phyloP scores from a whole-genome alignment of 352 stramenopile genomes.

The Phytophthora citrophthora region DNA sequence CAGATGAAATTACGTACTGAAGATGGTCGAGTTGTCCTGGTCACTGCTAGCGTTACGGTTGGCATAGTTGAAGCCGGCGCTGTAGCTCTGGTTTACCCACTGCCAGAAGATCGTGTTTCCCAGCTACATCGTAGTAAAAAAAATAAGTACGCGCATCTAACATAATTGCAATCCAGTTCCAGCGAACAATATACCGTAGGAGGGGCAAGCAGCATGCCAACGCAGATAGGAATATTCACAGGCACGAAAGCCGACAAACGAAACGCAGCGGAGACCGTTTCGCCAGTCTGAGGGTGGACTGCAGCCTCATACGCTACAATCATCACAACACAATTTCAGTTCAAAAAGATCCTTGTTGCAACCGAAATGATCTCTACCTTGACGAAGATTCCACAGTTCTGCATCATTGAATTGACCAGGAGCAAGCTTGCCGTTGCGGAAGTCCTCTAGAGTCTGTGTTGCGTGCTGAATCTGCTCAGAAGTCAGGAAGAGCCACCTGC shows the following conservation, averaged over 20 bases:
- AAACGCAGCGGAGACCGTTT: conserved; percentile 70
- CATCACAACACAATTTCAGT: conserved; percentile 4
- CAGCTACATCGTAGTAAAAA: too few species aligned
- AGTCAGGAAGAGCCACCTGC: conserved; percentile 73
- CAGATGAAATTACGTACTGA: conserved; percentile 52
- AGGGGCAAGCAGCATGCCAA: conserved; percentile 82
- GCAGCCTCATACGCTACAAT: conserved; percentile 73
- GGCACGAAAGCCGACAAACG: conserved; percentile 87
- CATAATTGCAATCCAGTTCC: not conserved
- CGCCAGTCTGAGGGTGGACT: conserved; percentile 84
- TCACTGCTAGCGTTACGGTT: conserved; percentile 88
- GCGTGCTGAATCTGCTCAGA: conserved; percentile 69
- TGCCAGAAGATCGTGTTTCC: conserved; percentile 89
- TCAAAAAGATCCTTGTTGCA: not conserved
- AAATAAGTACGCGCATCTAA: too few species aligned
- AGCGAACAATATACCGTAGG: conserved; percentile 56
- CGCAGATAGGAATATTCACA: conserved; percentile 89
- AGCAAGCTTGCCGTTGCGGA: conserved; percentile 56
- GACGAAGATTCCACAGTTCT: conserved; percentile 80
- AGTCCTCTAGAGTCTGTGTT: conserved; percentile 59
- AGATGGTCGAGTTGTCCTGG: conserved; percentile 74
- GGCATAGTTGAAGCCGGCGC: conserved; percentile 90
- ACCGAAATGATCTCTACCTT: conserved; percentile 34
- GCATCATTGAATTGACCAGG: conserved; percentile 57
- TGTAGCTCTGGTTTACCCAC: conserved; percentile 92